A percentile compares a stretch with the other conserved stretches of the same genome.
Evolutionary conservation across 225 moss, liverwort and hornwort species (phyloP).

Genomic region (Climacium dendroides): DNA sequence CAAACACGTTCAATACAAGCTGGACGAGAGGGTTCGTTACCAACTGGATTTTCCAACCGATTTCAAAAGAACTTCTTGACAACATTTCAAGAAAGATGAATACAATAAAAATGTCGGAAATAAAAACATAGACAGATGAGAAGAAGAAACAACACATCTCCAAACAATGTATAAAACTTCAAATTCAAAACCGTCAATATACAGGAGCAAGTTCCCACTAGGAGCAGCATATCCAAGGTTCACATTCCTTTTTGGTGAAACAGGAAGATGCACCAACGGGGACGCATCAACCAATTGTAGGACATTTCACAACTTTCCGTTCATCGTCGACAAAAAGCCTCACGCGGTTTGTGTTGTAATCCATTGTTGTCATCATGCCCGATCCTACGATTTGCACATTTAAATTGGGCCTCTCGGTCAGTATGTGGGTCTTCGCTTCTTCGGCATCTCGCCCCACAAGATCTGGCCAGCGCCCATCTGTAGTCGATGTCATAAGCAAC

Average conservation of each 20-base stretch:
- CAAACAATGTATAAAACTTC: not conserved
- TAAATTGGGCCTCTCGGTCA: conserved; percentile 25
- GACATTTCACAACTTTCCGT: conserved; percentile 31
- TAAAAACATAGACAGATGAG: not conserved
- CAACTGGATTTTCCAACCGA: not conserved
- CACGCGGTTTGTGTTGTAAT: conserved; percentile 37
- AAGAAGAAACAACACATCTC: not conserved
- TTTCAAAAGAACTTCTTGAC: not conserved
- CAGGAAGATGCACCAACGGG: not conserved
- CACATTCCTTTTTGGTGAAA: not conserved
- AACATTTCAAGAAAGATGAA: not conserved
- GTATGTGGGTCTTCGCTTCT: conserved; percentile 32
- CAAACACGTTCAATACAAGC: not conserved
- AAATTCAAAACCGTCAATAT: not conserved
- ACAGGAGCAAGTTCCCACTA: not conserved
- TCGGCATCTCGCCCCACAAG: conserved; percentile 48
- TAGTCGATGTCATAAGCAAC: not conserved
- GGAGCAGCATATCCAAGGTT: not conserved
- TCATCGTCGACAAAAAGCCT: conserved; percentile 24
- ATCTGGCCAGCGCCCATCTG: conserved; percentile 57
- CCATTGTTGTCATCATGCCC: conserved; percentile 36
- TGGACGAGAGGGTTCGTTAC: not conserved
- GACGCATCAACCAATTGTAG: conserved; percentile 28
- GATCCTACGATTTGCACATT: conserved; percentile 17
- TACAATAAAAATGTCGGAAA: not conserved